These are phyloP conservation scores for Globisporangium paroecandrum DNA, from an alignment of 352 stramenopile species.

Conservation along the genomic window DNA sequence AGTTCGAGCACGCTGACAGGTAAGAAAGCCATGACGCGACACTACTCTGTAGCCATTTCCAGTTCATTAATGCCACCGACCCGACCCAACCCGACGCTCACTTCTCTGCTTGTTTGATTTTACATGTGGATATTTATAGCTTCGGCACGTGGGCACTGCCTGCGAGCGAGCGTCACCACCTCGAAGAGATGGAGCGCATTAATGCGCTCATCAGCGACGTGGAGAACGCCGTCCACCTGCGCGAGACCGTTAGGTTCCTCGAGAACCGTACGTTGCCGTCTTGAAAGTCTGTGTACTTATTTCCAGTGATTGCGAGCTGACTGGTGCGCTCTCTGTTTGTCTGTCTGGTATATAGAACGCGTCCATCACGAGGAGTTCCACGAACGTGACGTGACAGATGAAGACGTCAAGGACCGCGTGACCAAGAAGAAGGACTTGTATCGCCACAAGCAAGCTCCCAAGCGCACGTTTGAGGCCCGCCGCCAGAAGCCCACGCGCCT, in stretches of 20 bases:
- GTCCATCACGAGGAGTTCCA: slow-evolving; percentile 64
- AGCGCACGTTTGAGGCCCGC: slow-evolving; percentile 35
- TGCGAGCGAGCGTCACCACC: slow-evolving; percentile 46
- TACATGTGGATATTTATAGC: background rate
- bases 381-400: slow-evolving; percentile 44
- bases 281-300: background rate
- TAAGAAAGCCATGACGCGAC: background rate
- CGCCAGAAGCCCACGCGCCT: slow-evolving; percentile 56
- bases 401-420: slow-evolving; percentile 40
- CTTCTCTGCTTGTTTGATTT: background rate
- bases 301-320: background rate
- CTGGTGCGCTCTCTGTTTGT: background rate
- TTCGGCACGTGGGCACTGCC: slow-evolving; percentile 39
- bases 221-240: slow-evolving; percentile 62
- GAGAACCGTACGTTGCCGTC: slow-evolving; percentile 37
- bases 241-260: slow-evolving; percentile 51
- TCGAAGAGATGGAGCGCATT: slow-evolving; percentile 74
- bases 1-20: slow-evolving; percentile 58
- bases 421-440: slow-evolving; percentile 50
- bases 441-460: slow-evolving; percentile 36
- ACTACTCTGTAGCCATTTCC: background rate
- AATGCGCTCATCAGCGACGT: slow-evolving; percentile 72
- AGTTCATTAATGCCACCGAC: background rate
- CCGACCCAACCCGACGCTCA: too few relatives aligned
- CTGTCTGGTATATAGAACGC: slow-evolving; percentile 24